These are phyloP conservation scores for Mesembryanthemum crystallinum DNA, from an alignment of 148 eudicot genomes.

Conservation along the genomic window DNA sequence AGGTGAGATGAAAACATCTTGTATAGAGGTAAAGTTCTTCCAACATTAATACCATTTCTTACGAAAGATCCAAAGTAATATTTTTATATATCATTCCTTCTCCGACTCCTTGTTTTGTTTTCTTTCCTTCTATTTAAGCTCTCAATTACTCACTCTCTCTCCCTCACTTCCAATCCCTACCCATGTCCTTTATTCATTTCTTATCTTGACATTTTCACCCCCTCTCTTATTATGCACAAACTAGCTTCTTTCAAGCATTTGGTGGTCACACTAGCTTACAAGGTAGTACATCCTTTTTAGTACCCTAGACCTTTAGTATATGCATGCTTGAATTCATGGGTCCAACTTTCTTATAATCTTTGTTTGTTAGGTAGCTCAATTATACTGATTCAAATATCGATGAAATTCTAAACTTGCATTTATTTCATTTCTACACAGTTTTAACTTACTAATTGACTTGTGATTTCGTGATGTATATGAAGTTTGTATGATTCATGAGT, in stretches of 20 bases:
- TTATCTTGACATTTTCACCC: neutral
- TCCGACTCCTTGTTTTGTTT: neutral
- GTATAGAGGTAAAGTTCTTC: too few species aligned
- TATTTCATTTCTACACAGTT: too few species aligned
- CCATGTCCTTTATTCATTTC: neutral
- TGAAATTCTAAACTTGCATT: too few species aligned
- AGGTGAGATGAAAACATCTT: too few species aligned
- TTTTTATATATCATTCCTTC: neutral
- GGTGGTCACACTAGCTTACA: conserved; percentile 7
- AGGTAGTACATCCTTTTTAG: neutral
- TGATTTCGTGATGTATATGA: too few species aligned
- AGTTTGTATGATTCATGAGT: neutral
- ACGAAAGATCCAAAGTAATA: neutral
- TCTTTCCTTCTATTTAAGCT: conserved; percentile 14
- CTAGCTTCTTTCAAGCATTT: conserved; percentile 2
- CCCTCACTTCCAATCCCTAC: neutral
- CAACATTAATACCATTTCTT: too few species aligned
- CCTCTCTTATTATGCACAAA: neutral
- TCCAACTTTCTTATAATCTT: neutral
- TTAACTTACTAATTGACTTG: too few species aligned
- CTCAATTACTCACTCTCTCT: conserved; percentile 3
- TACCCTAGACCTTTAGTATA: neutral
- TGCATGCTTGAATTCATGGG: neutral
- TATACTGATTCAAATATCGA: too few species aligned
- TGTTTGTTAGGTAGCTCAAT: neutral